Evolutionary conservation across 2,329 filamentous ascomycete species (phyloP).

Genomic region (Colletotrichum liriopes): DNA sequence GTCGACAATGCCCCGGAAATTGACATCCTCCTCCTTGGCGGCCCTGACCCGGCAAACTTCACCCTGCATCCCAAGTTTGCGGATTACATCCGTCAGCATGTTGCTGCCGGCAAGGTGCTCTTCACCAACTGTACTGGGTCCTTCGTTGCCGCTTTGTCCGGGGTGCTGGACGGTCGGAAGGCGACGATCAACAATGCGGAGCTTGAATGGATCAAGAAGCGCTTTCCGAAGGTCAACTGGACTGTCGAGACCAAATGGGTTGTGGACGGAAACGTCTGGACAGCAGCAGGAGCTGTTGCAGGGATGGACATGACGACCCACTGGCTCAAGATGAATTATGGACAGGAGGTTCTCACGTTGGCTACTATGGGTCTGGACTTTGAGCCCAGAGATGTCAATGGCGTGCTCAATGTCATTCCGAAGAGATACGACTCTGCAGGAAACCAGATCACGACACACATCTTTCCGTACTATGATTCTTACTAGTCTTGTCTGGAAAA

Average conservation of each 20-base stretch:
- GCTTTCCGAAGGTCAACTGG: constrained; percentile 61
- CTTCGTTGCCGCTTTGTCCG: constrained; percentile 50
- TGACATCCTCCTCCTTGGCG: constrained; percentile 55
- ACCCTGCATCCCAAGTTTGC: constrained; percentile 49
- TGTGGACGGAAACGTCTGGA: constrained; percentile 63
- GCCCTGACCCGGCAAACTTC: constrained; percentile 49
- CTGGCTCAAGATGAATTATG: constrained; percentile 56
- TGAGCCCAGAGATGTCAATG: constrained; percentile 54
- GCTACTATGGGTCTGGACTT: constrained; percentile 51
- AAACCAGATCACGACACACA: constrained; percentile 49
- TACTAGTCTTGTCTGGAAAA: neutral
- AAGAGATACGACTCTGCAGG: constrained; percentile 49
- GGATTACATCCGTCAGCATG: constrained; percentile 54
- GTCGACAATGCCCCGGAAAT: constrained; percentile 55
- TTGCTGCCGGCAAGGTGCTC: constrained; percentile 53
- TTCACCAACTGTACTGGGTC: constrained; percentile 58
- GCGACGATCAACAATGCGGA: constrained; percentile 60
- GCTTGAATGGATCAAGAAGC: constrained; percentile 49
- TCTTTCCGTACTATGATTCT: constrained; percentile 22
- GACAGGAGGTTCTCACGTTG: constrained; percentile 47
- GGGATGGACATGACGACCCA: constrained; percentile 62
- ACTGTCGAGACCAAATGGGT: constrained; percentile 60
- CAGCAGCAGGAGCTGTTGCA: constrained; percentile 60
- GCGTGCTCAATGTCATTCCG: constrained; percentile 48
- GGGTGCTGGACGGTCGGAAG: constrained; percentile 58